phyloP scores from a whole-genome alignment of 2,329 filamentous ascomycete species.

The Stemphylium vesicarium region DNA sequence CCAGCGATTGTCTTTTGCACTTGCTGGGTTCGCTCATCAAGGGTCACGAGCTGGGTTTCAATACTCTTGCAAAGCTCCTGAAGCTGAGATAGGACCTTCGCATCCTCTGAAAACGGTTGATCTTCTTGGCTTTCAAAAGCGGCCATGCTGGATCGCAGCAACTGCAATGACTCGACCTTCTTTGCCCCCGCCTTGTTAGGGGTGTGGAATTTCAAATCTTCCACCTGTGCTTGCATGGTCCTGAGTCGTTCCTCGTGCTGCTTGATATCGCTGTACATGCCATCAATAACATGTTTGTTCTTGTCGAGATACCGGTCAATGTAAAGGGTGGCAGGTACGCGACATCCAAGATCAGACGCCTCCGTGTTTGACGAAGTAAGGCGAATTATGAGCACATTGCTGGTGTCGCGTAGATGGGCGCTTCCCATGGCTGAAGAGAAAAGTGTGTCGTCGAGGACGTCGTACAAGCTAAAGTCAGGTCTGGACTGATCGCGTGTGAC shows the following conservation, averaged over 20 bases:
- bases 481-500: slow-evolving; percentile 27
- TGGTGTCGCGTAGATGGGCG: slow-evolving; percentile 45
- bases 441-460: slow-evolving; percentile 59
- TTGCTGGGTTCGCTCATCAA: slow-evolving; percentile 53
- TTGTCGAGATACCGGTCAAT: slow-evolving; percentile 65
- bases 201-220: slow-evolving; percentile 46
- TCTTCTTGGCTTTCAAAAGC: slow-evolving; percentile 36
- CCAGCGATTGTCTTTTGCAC: slow-evolving; percentile 50
- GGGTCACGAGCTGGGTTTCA: slow-evolving; percentile 41
- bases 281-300: slow-evolving; percentile 55
- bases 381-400: slow-evolving; percentile 62
- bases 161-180: slow-evolving; percentile 44
- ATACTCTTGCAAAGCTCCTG: slow-evolving; percentile 40
- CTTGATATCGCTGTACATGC: slow-evolving; percentile 54
- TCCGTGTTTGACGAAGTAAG: slow-evolving; percentile 42
- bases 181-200: slow-evolving; percentile 34
- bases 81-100: slow-evolving; percentile 32
- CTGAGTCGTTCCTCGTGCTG: slow-evolving; percentile 36
- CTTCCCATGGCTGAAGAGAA: slow-evolving; percentile 39
- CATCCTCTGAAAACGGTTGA: slow-evolving; percentile 25
- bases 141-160: slow-evolving; percentile 49
- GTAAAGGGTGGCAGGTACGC: slow-evolving; percentile 62
- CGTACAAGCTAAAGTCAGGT: slow-evolving; percentile 56
- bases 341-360: slow-evolving; percentile 52
- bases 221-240: slow-evolving; percentile 44